A percentile compares a stretch with the other conserved stretches of the same genome.
phyloP scores from a whole-genome alignment of 768 basidiomycete species.

The Calocera cornea region DNA sequence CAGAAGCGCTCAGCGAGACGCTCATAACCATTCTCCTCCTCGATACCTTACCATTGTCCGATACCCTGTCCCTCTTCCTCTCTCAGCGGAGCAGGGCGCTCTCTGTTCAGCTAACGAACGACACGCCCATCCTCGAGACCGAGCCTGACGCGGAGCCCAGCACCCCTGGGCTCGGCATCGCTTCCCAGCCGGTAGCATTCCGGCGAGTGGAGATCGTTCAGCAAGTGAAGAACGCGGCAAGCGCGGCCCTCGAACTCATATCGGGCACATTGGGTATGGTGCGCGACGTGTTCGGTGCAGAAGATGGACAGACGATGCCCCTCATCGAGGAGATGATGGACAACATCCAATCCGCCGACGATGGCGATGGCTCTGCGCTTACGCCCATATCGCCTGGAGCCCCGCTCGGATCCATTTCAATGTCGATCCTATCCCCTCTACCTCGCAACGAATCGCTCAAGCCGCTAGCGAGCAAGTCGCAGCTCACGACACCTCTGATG shows the following conservation, averaged over 20 bases:
- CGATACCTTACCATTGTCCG: constrained; percentile 65
- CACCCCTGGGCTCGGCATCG: not conserved
- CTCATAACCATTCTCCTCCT: constrained; percentile 77
- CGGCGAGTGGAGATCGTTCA: not conserved
- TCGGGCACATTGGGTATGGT: constrained; percentile 44
- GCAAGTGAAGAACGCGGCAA: constrained; percentile 20
- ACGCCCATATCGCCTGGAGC: not conserved
- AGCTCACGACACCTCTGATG: constrained; percentile 52
- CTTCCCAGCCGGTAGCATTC: not conserved
- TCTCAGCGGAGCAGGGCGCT: constrained; percentile 35
- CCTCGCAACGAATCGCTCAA: constrained; percentile 15
- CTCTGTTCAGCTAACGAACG: not conserved
- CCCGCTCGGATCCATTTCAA: not conserved
- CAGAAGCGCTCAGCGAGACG: constrained; percentile 38
- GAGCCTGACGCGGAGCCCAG: not conserved
- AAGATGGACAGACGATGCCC: constrained; percentile 25
- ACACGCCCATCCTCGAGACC: not conserved
- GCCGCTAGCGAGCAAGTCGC: constrained; percentile 37
- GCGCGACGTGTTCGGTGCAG: constrained; percentile 41
- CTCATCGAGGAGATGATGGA: constrained; percentile 46
- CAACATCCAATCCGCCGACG: constrained; percentile 37
- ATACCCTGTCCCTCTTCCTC: constrained; percentile 58
- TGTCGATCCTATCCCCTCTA: constrained; percentile 19
- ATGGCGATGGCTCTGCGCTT: not conserved
- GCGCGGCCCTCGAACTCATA: constrained; percentile 41